A percentile compares a stretch with the other conserved stretches of the same genome.
phyloP scores from a whole-genome alignment of 2,329 filamentous ascomycete species.

The Verruconis gallopava region DNA sequence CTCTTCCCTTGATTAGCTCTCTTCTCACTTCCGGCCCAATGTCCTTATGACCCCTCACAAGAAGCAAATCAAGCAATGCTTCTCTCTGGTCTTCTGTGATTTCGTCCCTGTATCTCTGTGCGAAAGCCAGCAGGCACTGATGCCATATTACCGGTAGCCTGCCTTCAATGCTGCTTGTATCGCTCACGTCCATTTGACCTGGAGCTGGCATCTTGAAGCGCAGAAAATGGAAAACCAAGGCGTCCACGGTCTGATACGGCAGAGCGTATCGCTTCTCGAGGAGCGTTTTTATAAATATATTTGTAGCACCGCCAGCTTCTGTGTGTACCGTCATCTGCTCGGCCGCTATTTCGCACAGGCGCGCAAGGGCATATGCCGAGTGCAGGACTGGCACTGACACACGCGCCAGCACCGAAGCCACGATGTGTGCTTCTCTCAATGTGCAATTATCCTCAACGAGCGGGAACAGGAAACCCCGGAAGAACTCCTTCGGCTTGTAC shows the following conservation, averaged over 20 bases:
- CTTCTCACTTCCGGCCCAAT: constrained; percentile 87
- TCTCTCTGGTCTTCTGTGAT: constrained; percentile 93
- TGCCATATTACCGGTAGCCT: constrained; percentile 93
- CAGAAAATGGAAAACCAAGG: constrained; percentile 91
- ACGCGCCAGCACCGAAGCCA: constrained; percentile 71
- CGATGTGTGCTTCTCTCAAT: constrained; percentile 79
- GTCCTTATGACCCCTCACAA: constrained; percentile 70
- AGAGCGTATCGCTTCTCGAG: constrained; percentile 96
- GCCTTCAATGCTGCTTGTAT: constrained; percentile 34
- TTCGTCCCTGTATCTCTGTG: constrained; percentile 88
- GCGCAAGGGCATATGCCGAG: constrained; percentile 80
- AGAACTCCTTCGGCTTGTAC: constrained; percentile 91
- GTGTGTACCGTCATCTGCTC: constrained; percentile 66
- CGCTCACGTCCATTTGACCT: constrained; percentile 47
- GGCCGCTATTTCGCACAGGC: constrained; percentile 86
- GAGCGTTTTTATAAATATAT: constrained; percentile 86
- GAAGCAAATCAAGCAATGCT: constrained; percentile 72
- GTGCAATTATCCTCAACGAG: constrained; percentile 80
- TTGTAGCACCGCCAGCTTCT: constrained; percentile 82
- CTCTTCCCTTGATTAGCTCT: constrained; percentile 77
- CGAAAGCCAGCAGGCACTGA: constrained; percentile 82
- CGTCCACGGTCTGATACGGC: constrained; percentile 87
- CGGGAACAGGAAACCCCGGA: constrained; percentile 91
- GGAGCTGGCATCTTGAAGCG: constrained; percentile 49
- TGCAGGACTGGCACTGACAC: constrained; percentile 84